Evolutionary conservation across 2,329 filamentous ascomycete genomes (phyloP).

Genomic region (Zasmidium angulare): DNA sequence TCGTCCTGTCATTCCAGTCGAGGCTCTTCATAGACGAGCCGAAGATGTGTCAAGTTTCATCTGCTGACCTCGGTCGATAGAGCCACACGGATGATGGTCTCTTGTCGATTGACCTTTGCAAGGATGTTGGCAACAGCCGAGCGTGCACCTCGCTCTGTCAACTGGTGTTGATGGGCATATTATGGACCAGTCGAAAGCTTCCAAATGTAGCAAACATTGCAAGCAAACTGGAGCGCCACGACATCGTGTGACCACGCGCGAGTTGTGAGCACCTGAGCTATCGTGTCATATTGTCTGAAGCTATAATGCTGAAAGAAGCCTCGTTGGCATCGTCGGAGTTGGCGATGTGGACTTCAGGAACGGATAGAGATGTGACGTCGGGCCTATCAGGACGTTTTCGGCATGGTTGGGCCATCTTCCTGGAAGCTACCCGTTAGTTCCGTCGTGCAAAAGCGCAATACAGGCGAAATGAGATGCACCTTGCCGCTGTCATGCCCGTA

Average conservation of each 20-base stretch:
- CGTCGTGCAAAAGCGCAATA: background rate
- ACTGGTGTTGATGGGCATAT: background rate
- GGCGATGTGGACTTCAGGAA: background rate
- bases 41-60: background rate
- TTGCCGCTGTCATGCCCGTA: slow-evolving; percentile 8
- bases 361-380: slow-evolving; percentile 8
- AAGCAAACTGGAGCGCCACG: slow-evolving; percentile 7
- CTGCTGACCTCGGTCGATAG: slow-evolving; percentile 9
- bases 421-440: slow-evolving; percentile 12
- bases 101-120: background rate
- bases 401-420: slow-evolving; percentile 1
- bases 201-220: slow-evolving; percentile 13
- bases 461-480: background rate
- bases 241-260: slow-evolving; percentile 1
- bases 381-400: slow-evolving; percentile 1
- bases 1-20: too few species aligned
- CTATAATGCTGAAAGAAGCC: background rate
- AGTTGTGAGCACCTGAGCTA: background rate
- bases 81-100: background rate
- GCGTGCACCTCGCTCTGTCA: background rate
- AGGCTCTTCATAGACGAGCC: too few species aligned
- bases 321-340: background rate
- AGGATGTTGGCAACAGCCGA: background rate
- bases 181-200: slow-evolving; percentile 7
- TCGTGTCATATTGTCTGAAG: background rate